Evolutionary conservation across 306 rosid genomes (phyloP).

Genomic region (Cotoneaster glaucophyllus): DNA sequence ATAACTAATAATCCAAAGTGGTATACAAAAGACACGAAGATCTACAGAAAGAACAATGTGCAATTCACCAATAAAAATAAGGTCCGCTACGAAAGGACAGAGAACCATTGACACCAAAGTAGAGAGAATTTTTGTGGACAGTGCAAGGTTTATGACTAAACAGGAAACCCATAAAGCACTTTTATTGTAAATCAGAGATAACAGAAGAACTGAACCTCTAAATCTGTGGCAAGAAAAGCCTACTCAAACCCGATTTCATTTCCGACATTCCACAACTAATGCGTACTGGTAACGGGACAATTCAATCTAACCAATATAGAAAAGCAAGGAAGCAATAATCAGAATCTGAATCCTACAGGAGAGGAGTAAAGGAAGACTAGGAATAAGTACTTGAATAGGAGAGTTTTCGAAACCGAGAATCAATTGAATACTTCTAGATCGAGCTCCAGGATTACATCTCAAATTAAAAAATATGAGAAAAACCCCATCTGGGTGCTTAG

Average conservation of each 20-base stretch:
- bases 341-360: conserved; percentile 11
- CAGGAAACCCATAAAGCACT: neutral
- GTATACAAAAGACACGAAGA: neutral
- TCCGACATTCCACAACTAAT: neutral
- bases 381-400: neutral
- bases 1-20: neutral
- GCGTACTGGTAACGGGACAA: neutral
- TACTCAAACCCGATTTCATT: neutral
- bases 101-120: neutral
- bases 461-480: neutral
- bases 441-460: conserved; percentile 2
- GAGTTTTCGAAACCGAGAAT: neutral
- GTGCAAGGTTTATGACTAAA: neutral
- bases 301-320: neutral
- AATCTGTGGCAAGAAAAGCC: neutral
- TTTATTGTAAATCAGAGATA: neutral
- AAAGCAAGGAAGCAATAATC: neutral
- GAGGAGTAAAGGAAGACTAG: conserved; percentile 1
- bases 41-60: neutral
- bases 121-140: neutral
- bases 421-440: conserved; percentile 10
- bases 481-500: neutral
- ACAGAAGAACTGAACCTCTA: neutral
- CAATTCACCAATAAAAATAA: neutral
- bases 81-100: neutral